Base-by-base conservation (phyloP, 2,329 filamentous ascomycete species). In the Scytalidium lignicola region DNA sequence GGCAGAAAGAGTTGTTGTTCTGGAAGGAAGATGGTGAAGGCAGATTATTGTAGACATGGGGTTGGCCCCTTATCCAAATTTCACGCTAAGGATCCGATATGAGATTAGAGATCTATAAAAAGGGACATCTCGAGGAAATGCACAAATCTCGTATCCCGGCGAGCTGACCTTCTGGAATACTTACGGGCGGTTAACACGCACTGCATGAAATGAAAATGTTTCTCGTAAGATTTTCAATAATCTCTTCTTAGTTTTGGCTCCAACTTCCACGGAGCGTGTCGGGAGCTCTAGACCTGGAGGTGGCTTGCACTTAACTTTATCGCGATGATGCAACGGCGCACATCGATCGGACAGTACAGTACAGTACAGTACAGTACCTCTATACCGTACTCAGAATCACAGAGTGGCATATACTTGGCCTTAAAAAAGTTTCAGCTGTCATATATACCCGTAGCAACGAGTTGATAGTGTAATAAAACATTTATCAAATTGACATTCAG, bases 41-140 rank as follows among this genome's bases (percentile, higher is more conserved):
- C 48, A 47, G 23, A 37, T 21, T 18, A 13, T 49, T 49, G 29
- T 55, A 48, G 50, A 37, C 49, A 55, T 55, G 52, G 56, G 53
- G 41, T 22, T 41, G 21, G 29, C 53, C 47, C 56, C 55, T 60
- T 58, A 60, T 58, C 56, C 53, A 37, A 37, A 37, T 37, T 37
- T 53, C 53, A 50, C 55, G 57, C 58, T 55, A 55, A 55, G 51
- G 50, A 46, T n/a, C 47, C 48, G 53, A 57, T 60, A 57, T 44
- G 53, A 47, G 55, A 56, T 58, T 59, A 55, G 52, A 48, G 55
- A 61, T 61, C 60, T 63, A 61, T 61, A 56, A 60, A 63, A 61
- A 60, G 58, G 32, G 32, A 37, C 32, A 37, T 5, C 15, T 5
- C 32, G 10, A 10, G 23, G 10, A 37, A 37, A n/a, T 17, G 32